Conservation (phyloP, 169 alveolate species). For the Cryptosporidium muris region DNA sequence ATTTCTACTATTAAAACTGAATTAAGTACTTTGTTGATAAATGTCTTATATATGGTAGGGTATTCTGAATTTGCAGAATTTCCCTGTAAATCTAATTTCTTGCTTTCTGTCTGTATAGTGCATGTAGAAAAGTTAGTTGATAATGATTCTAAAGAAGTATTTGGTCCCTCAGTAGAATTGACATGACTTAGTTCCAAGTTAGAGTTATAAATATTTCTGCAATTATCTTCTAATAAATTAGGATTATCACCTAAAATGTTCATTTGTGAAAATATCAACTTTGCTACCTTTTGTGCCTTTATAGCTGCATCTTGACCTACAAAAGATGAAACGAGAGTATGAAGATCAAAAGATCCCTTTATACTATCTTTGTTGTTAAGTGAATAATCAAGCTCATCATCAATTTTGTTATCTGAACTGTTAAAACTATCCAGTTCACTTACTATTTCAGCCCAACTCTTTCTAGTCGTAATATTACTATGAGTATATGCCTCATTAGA, state of each 20-base stretch:
- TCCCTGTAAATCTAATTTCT: not conserved
- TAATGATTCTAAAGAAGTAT: constrained; percentile 38
- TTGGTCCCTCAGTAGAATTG: not conserved
- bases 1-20: not conserved
- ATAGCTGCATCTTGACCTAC: constrained; percentile 56
- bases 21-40: not conserved
- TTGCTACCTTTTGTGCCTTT: constrained; percentile 66
- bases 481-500: not conserved
- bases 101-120: not conserved
- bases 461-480: not conserved
- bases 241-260: constrained; percentile 11
- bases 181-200: not conserved
- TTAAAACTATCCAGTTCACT: constrained; percentile 27
- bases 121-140: constrained; percentile 51
- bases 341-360: constrained; percentile 52
- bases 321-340: constrained; percentile 37
- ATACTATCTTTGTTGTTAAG: constrained; percentile 50
- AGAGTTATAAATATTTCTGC: not conserved
- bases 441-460: constrained; percentile 59
- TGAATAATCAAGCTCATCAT: constrained; percentile 54
- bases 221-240: not conserved
- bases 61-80: not conserved
- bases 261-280: constrained; percentile 28
- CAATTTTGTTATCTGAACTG: not conserved
- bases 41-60: not conserved